phyloP scores from a whole-genome alignment of 2,329 filamentous ascomycete species.

The Scedosporium boydii region DNA sequence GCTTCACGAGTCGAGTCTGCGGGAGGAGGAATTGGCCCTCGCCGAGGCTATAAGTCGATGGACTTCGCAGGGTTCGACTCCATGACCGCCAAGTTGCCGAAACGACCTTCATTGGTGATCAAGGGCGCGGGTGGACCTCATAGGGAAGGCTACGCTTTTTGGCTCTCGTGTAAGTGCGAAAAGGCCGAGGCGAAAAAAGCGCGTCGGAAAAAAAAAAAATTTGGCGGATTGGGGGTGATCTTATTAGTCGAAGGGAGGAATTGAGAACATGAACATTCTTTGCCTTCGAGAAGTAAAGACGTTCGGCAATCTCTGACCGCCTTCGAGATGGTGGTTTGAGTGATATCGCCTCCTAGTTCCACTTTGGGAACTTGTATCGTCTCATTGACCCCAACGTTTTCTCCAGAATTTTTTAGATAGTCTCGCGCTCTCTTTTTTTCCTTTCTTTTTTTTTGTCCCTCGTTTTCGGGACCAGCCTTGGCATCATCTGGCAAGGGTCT shows the following conservation, averaged over 20 bases:
- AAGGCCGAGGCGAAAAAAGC: neutral
- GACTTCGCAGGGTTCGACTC: constrained; percentile 1
- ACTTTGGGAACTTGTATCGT: neutral
- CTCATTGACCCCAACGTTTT: constrained; percentile 10
- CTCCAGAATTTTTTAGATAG: neutral
- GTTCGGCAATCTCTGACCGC: neutral
- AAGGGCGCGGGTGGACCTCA: neutral
- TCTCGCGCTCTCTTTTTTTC: constrained; percentile 9
- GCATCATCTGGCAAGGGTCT: neutral
- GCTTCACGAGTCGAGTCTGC: neutral
- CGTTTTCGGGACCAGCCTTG: constrained; percentile 9
- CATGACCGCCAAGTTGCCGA: constrained; percentile 4
- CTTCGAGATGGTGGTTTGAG: neutral
- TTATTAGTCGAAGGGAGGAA: neutral
- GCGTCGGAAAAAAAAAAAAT: neutral
- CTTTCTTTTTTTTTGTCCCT: constrained; percentile 6
- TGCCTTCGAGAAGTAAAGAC: neutral
- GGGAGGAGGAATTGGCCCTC: neutral
- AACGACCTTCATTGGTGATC: constrained; percentile 3
- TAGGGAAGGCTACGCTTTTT: neutral
- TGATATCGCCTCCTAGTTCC: neutral
- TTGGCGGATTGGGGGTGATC: neutral
- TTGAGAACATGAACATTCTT: neutral
- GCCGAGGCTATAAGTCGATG: constrained; percentile 1
- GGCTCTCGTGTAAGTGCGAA: neutral